phyloP scores from a whole-genome alignment of 2,329 filamentous ascomycete genomes.

The Didymella keratinophila region DNA sequence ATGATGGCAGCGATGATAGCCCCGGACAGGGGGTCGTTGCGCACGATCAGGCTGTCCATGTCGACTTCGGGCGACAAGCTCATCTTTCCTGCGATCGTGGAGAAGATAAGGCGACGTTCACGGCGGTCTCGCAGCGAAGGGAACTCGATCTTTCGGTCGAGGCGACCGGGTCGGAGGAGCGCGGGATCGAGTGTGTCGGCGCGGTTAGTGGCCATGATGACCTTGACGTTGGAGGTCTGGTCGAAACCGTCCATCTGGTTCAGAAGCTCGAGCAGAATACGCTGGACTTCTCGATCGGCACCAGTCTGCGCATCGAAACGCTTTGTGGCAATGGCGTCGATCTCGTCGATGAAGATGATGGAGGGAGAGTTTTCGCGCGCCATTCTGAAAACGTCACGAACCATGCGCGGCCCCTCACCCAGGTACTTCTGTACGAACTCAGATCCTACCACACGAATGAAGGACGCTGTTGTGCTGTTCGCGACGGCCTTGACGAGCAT shows the following conservation, averaged over 20 bases:
- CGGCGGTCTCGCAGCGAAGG: constrained; percentile 92
- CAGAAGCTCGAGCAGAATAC: constrained; percentile 94
- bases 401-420: constrained; percentile 97
- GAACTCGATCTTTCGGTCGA: constrained; percentile 99
- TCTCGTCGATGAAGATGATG: constrained; percentile 99
- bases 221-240: constrained; percentile 98
- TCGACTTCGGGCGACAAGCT: constrained; percentile 96
- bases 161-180: constrained; percentile 88
- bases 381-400: constrained; percentile 99
- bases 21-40: constrained; percentile 93
- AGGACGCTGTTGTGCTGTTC: constrained; percentile 96
- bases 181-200: constrained; percentile 97
- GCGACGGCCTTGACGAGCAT: constrained; percentile 98
- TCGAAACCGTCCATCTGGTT: constrained; percentile 99
- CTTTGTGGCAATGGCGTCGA: constrained; percentile 98
- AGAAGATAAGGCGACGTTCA: constrained; percentile 95
- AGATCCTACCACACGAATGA: constrained; percentile 97
- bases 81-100: constrained; percentile 97
- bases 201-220: constrained; percentile 99
- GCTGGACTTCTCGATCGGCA: constrained; percentile 96
- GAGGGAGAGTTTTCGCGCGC: constrained; percentile 96
- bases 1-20: constrained; percentile 98
- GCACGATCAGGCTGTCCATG: constrained; percentile 92
- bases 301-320: constrained; percentile 99
- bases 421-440: constrained; percentile 99